These are phyloP conservation scores for Isabelozyma rhagii DNA, from an alignment of 805 yeast genomes.

Conservation along the genomic window DNA sequence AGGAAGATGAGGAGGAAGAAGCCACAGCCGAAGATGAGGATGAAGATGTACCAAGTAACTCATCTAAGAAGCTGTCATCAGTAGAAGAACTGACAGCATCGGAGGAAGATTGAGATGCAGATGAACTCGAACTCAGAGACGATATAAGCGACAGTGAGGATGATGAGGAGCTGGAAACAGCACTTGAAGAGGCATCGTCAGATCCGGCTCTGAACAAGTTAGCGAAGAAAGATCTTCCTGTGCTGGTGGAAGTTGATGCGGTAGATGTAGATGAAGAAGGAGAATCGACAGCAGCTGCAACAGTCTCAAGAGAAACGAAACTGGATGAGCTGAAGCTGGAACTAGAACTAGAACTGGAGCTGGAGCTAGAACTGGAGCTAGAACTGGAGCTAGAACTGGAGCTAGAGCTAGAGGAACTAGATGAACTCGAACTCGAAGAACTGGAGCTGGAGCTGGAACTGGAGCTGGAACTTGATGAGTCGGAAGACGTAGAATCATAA, in stretches of 20 bases:
- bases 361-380: constrained; percentile 5
- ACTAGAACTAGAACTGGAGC: constrained; percentile 8
- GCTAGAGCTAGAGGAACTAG: constrained; percentile 5
- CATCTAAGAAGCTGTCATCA: constrained; percentile 3
- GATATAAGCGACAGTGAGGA: neutral
- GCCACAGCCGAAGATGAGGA: constrained; percentile 1
- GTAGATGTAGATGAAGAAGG: neutral
- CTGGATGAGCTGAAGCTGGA: constrained; percentile 7
- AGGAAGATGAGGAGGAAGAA: neutral
- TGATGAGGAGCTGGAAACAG: neutral
- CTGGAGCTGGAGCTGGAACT: constrained; percentile 7
- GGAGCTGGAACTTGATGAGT: neutral
- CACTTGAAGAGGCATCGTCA: neutral
- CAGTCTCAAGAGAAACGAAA: neutral
- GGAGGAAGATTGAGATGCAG: constrained; percentile 2
- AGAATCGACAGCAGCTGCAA: neutral
- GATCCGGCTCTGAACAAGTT: neutral
- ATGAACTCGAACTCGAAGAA: constrained; percentile 3
- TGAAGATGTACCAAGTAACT: constrained; percentile 1
- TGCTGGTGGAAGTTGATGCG: neutral
- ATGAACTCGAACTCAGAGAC: neutral
- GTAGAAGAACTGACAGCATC: constrained; percentile 3
- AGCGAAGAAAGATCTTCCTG: neutral
- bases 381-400: constrained; percentile 9
- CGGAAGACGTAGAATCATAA: neutral